These are phyloP conservation scores for Aphanomyces cochlioides DNA, from an alignment of 352 stramenopile species.

Conservation along the genomic window DNA sequence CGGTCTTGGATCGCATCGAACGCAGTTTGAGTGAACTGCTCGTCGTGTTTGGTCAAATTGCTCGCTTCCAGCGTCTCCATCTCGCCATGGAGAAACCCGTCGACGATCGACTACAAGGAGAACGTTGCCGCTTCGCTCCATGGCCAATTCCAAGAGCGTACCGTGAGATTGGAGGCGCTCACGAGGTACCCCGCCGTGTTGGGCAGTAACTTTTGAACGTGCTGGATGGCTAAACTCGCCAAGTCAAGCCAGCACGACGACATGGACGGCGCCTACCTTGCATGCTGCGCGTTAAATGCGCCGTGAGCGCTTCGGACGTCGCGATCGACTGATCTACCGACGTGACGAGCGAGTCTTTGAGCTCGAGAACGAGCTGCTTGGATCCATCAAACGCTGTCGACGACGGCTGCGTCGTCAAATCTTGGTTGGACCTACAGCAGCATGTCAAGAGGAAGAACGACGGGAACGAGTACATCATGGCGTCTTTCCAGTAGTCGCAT, in stretches of 20 bases:
- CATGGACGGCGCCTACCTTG: conserved; percentile 6
- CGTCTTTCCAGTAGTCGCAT: conserved; percentile 15
- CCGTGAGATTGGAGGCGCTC: not conserved
- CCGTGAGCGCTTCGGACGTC: conserved; percentile 4
- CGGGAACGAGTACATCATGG: conserved; percentile 3
- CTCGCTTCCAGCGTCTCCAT: not conserved
- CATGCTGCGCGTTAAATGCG: not conserved
- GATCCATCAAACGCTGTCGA: not conserved
- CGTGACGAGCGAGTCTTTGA: conserved; percentile 1
- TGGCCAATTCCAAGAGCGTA: not conserved
- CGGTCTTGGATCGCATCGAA: conserved; percentile 1
- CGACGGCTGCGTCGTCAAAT: not conserved
- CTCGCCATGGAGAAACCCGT: conserved; percentile 3
- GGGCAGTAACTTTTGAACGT: conserved; percentile 6
- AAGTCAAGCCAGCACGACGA: not conserved
- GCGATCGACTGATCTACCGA: not conserved
- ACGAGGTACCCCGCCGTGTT: conserved; percentile 20
- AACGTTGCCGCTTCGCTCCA: not conserved
- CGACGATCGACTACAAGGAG: not conserved
- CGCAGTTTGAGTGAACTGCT: not conserved
- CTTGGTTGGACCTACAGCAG: conserved; percentile 18
- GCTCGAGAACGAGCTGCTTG: not conserved
- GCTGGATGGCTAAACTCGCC: not conserved
- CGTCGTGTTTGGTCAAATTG: not conserved
- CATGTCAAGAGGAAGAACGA: not conserved